Base-by-base conservation (phyloP, 2,329 filamentous ascomycete species). In the Alternaria tenuissima region DNA sequence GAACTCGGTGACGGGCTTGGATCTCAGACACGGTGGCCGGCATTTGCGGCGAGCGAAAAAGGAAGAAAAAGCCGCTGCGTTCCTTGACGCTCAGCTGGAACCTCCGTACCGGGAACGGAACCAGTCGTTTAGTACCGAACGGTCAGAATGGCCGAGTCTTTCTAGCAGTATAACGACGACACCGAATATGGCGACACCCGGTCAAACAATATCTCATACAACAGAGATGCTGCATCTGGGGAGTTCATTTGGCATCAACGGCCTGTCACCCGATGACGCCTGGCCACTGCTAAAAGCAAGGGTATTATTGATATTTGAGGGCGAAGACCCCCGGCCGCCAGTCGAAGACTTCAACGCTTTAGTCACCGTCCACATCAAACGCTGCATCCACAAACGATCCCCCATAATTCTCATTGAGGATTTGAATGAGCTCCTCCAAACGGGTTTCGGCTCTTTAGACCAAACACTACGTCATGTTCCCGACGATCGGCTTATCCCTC, bases 401-500 rank as follows among this genome's bases (percentile, higher is more conserved):
- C 90, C 91, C 1, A 87, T 88, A 52, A 81, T 88, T 39, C 87
- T 95, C 59, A 81, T 94, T 11, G 91, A 94, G 65, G 92, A 95
- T 69, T 78, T 95, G 8, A 85, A 89, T 51, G 91, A 94, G 67
- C 83, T 95, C 4, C 81, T 95, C 2, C 81, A 84, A n/a, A 91
- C 91, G 0, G 95, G 95, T 1, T 99, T 98, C 73, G 85, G 87
- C 30, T 93, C 91, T 2, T 84, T 99, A 3, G 94, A 97, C 68
- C 91, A 94, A 66, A 94, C 92, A 0, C 82, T 98, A 18, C 87
- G 89, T 51, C 87, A 88, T 46, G 89, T 93, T 0, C 86, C 92
- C 0, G 94, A 98, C 72, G 94, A 97, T 62, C 87, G 90, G 34
- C 86, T 98, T n/a, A 93, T 98, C 22, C 92, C 93, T 0, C 89